Conservation (phyloP, 805 yeast species). For the Saturnispora hagleri region DNA sequence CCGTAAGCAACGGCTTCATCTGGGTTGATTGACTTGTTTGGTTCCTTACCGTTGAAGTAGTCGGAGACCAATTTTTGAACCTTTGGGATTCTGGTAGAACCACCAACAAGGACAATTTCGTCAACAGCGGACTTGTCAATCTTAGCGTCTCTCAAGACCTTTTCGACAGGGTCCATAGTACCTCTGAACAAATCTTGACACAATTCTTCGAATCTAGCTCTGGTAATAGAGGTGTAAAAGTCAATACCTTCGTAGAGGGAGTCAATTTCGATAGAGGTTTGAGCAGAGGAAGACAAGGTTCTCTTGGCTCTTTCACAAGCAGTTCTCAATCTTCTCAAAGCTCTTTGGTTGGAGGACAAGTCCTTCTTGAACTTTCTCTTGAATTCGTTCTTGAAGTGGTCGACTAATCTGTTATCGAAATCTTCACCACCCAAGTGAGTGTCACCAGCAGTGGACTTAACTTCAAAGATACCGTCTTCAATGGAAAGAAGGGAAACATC, state of each 20-base stretch:
- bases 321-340: slow-evolving; percentile 96
- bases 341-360: slow-evolving; percentile 87
- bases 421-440: slow-evolving; percentile 85
- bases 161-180: slow-evolving; percentile 91
- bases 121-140: slow-evolving; percentile 83
- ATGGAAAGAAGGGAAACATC: slow-evolving; percentile 73
- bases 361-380: slow-evolving; percentile 98
- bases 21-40: slow-evolving; percentile 93
- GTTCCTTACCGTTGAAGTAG: slow-evolving; percentile 96
- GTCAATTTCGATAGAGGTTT: slow-evolving; percentile 91
- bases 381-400: slow-evolving; percentile 89
- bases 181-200: slow-evolving; percentile 92
- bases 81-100: slow-evolving; percentile 97
- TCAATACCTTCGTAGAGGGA: slow-evolving; percentile 92
- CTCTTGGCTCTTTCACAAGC: slow-evolving; percentile 99
- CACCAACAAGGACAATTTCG: slow-evolving; percentile 94
- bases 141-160: slow-evolving; percentile 84
- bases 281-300: slow-evolving; percentile 92
- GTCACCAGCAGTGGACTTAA: slow-evolving; percentile 74
- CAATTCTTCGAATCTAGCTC: slow-evolving; percentile 96
- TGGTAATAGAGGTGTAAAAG: slow-evolving; percentile 91
- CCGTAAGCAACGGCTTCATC: slow-evolving; percentile 99
- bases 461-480: slow-evolving; percentile 76
- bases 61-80: slow-evolving; percentile 92
- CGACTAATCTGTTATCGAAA: slow-evolving; percentile 72